phyloP scores from a whole-genome alignment of 192 early-diverging fungal genomes.

The Coemansia sp. region DNA sequence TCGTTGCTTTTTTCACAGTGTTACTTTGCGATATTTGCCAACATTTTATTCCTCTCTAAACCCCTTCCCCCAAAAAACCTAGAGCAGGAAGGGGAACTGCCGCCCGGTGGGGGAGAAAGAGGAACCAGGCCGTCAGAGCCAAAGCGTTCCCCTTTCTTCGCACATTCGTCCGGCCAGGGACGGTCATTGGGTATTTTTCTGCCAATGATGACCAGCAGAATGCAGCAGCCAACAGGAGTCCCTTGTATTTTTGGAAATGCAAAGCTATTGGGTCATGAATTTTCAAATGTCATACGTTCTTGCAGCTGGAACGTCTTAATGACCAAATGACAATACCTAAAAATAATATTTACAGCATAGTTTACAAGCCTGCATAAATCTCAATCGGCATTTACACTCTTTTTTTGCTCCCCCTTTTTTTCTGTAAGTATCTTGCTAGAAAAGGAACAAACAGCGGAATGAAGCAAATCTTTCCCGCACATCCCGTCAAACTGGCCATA shows the following conservation, averaged over 20 bases:
- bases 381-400: no score
- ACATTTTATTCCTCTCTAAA: no score
- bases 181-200: not conserved
- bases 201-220: not conserved
- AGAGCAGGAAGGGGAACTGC: no score
- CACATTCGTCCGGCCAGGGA: not conserved
- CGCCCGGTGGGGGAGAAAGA: no score
- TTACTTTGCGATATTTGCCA: no score
- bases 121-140: no score
- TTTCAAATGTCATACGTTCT: slow-evolving; percentile 10
- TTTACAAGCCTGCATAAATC: no score
- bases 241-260: slow-evolving; percentile 9
- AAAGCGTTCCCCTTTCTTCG: not conserved
- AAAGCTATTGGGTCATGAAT: not conserved
- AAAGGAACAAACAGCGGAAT: slow-evolving; percentile 2
- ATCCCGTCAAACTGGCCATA: not conserved
- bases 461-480: slow-evolving; percentile 9
- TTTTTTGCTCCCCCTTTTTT: no score
- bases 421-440: no score
- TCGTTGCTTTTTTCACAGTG: no score
- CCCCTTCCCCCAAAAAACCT: no score
- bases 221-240: not conserved
- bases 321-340: not conserved
- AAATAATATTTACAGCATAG: no score
- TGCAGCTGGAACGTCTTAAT: not conserved